phyloP scores from a whole-genome alignment of 176 grass and related monocot species.

The Avena sativa region DNA sequence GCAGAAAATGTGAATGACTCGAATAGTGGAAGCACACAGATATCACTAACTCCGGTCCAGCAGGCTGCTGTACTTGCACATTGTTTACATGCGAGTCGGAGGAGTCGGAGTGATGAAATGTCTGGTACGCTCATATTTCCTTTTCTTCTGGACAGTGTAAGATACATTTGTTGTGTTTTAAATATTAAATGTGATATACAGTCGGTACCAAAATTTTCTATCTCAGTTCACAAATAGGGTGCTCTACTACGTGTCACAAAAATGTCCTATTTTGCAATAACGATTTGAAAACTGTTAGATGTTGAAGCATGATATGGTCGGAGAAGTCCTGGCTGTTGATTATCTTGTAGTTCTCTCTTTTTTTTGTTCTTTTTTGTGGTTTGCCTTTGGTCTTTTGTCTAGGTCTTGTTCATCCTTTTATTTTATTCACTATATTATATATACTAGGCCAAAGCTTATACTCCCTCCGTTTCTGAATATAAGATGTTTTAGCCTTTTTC shows the following conservation, averaged over 20 bases:
- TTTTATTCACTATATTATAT: background rate
- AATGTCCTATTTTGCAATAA: background rate
- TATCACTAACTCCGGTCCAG: conserved; percentile 65
- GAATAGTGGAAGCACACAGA: conserved; percentile 51
- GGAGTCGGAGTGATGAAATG: conserved; percentile 85
- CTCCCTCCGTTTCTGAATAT: no score
- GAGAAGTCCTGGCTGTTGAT: background rate
- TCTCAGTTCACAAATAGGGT: conserved; percentile 15
- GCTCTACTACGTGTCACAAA: background rate
- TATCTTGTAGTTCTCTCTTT: background rate
- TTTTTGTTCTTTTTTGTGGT: background rate
- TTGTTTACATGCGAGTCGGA: conserved; percentile 70
- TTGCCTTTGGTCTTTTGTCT: conserved; percentile 16
- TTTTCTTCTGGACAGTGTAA: conserved; percentile 38
- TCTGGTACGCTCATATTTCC: conserved; percentile 65
- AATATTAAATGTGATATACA: background rate
- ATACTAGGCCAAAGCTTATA: background rate
- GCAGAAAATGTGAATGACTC: conserved; percentile 47
- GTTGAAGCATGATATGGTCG: background rate
- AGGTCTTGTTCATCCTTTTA: background rate
- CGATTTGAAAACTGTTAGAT: background rate
- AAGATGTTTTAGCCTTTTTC: no score
- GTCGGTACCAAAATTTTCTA: background rate
- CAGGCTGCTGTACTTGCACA: conserved; percentile 88
- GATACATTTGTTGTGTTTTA: background rate